Evolutionary conservation across 1,284 basidiomycete species (phyloP), one percentile per base, ranked within the genome.

Genomic region (Fomitopsis schrenkii): DNA sequence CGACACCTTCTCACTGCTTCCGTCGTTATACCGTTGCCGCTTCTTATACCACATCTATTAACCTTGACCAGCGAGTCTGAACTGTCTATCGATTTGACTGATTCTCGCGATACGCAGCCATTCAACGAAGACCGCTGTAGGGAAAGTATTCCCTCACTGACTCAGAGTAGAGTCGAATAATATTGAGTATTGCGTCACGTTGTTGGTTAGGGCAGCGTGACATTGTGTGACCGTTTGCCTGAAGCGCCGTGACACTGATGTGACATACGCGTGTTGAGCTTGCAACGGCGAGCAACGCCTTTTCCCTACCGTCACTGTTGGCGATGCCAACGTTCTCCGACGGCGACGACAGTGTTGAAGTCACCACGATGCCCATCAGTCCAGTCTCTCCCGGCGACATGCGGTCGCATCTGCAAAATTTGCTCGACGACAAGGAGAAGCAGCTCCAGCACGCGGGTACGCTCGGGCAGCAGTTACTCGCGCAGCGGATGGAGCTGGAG

Each of bases 401-500:
- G 78, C 90, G 88, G 67, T 78, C 82, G 63, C 84, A 91, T 63
- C 86, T 97, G 19, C 91, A 95, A 69, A 78, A 79, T 60, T 85
- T 96, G 63, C 84, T 97, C 65, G 91, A 94, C 76, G 83, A 80
- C 74, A 97, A 97, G 79, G 91, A 94, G 73, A 86, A 88, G 71
- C 94, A 97, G 74, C 87, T 97, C 48, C 88, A 94, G 66, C 90
- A 94, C 66, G 93, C 94, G 7, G 94, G 91, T 46, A 89, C 88
- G 60, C 87, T 97, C 72, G 95, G 95, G 57, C 93, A 96, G 76
- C 90, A 91, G 74, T 86, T 98, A 67, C 86, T 97, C 63, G 85
- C 87, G 30, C 95, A 97, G 79, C 94, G 94, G 75, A 88, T 91
- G 76, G 93, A 97, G 73, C 85, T 97, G 64, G 93, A 96, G 76